These are phyloP conservation scores for Fusarium newnesense DNA, from an alignment of 2,329 filamentous ascomycete genomes.

Conservation along the genomic window DNA sequence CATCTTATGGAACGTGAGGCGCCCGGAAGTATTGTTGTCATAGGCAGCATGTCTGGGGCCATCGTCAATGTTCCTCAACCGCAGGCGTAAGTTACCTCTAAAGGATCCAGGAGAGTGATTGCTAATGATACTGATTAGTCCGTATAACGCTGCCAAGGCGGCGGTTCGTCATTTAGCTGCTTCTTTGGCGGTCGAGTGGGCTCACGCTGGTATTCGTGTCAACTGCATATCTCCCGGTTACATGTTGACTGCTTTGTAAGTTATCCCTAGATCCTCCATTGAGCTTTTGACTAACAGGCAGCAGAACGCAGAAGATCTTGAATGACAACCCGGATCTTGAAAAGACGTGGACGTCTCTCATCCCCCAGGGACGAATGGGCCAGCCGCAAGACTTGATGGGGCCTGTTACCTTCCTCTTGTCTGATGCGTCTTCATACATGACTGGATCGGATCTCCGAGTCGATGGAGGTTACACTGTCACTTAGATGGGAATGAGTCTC, in stretches of 20 bases:
- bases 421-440: slow-evolving; percentile 80
- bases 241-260: slow-evolving; percentile 79
- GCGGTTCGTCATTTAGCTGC: slow-evolving; percentile 88
- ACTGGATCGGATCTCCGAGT: slow-evolving; percentile 79
- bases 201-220: slow-evolving; percentile 84
- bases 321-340: slow-evolving; percentile 93
- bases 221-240: slow-evolving; percentile 97
- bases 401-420: slow-evolving; percentile 85
- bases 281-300: background rate
- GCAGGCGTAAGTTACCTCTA: slow-evolving; percentile 68
- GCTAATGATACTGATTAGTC: slow-evolving; percentile 52
- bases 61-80: slow-evolving; percentile 97
- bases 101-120: accelerated
- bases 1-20: slow-evolving; percentile 86
- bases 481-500: slow-evolving; percentile 54
- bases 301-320: slow-evolving; percentile 90
- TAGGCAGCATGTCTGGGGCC: slow-evolving; percentile 91
- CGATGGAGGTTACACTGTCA: slow-evolving; percentile 85
- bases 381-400: slow-evolving; percentile 92
- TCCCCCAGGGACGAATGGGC: slow-evolving; percentile 94
- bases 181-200: slow-evolving; percentile 94
- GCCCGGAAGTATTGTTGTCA: slow-evolving; percentile 88
- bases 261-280: accelerated
- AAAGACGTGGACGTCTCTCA: slow-evolving; percentile 88
- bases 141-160: slow-evolving; percentile 93